Evolutionary conservation across 768 basidiomycete genomes (phyloP).

Genomic region (Russula sp.): DNA sequence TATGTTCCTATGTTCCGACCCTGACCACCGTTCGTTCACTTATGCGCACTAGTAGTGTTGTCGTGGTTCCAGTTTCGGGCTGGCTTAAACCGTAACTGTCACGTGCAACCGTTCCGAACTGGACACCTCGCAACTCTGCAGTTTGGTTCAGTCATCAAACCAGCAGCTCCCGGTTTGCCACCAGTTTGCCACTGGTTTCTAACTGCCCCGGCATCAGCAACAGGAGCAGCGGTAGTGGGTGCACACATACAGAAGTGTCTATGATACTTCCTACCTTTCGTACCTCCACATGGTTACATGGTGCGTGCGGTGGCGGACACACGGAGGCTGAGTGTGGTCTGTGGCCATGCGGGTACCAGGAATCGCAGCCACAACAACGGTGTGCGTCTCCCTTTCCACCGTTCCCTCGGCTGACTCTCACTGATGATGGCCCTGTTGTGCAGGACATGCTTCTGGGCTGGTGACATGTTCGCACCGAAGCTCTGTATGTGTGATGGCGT

Average conservation of each 20-base stretch:
- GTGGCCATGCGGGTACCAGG: slow-evolving; percentile 94
- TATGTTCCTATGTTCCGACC: too few species aligned
- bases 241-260: slow-evolving; percentile 53
- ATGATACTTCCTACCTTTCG: slow-evolving; percentile 75
- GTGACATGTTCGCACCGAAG: slow-evolving; percentile 79
- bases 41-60: too few species aligned
- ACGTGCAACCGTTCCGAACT: too few species aligned
- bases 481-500: slow-evolving; percentile 51
- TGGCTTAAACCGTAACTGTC: too few species aligned
- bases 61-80: too few species aligned
- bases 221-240: too few species aligned
- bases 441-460: slow-evolving; percentile 92
- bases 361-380: slow-evolving; percentile 91
- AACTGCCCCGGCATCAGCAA: too few species aligned
- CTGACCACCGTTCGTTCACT: neutral
- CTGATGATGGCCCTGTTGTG: neutral
- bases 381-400: slow-evolving; percentile 42
- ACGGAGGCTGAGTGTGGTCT: slow-evolving; percentile 72
- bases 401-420: neutral
- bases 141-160: too few species aligned
- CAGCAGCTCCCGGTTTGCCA: too few species aligned
- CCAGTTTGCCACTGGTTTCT: too few species aligned
- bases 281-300: slow-evolving; percentile 85
- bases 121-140: too few species aligned
- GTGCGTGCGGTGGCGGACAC: slow-evolving; percentile 71